A percentile compares a stretch with the other conserved stretches of the same genome.
These are phyloP conservation scores for Hansenula anomala DNA, from an alignment of 1,139 yeast genomes.

Conservation along the genomic window DNA sequence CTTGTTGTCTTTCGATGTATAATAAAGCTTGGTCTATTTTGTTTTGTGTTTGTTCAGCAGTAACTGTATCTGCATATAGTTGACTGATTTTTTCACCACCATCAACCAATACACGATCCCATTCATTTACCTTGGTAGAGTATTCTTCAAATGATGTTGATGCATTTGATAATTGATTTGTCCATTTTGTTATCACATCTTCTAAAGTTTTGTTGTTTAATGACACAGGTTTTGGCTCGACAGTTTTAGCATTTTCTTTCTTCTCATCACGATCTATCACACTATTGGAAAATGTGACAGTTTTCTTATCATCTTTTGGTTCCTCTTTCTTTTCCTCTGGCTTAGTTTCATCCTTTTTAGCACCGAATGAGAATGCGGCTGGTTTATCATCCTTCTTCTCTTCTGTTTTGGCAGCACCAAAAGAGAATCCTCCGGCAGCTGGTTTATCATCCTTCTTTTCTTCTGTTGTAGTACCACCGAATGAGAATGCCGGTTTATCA, in stretches of 20 bases:
- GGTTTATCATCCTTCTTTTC: conserved; percentile 18
- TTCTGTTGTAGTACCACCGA: conserved; percentile 21
- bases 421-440: background rate
- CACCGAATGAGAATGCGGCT: conserved; percentile 21
- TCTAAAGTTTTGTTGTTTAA: conserved; percentile 89
- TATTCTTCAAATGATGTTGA: conserved; percentile 74
- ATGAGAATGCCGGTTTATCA: conserved; percentile 2
- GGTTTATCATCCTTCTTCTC: conserved; percentile 15
- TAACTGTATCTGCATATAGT: conserved; percentile 70
- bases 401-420: conserved; percentile 14
- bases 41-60: conserved; percentile 80
- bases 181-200: conserved; percentile 91
- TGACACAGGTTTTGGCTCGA: conserved; percentile 68
- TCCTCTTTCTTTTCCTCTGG: conserved; percentile 25
- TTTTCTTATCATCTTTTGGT: conserved; percentile 22
- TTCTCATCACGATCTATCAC: conserved; percentile 20
- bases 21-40: conserved; percentile 83
- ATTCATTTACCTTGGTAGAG: conserved; percentile 67
- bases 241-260: conserved; percentile 31
- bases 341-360: conserved; percentile 14
- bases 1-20: conserved; percentile 89
- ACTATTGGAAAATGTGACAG: conserved; percentile 19
- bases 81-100: conserved; percentile 85
- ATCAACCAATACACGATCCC: conserved; percentile 81
- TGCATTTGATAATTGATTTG: conserved; percentile 72